phyloP scores from a whole-genome alignment of 2,329 filamentous ascomycete genomes.

The Chaetomiaceae sp. region DNA sequence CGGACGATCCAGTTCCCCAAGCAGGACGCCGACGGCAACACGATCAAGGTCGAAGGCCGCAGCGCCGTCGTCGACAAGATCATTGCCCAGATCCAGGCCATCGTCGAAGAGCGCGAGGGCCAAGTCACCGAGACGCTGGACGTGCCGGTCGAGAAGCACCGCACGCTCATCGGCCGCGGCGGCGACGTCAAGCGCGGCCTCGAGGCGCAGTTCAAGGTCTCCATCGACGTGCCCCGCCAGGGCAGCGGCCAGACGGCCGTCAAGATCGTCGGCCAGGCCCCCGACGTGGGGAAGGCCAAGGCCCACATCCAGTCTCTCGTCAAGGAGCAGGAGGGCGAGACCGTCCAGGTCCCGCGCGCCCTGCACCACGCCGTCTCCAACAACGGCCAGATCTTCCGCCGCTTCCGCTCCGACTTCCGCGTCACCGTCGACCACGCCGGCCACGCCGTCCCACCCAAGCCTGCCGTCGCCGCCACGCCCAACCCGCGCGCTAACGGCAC shows the following conservation, averaged over 20 bases:
- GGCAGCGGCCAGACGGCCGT: conserved; percentile 77
- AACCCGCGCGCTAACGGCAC: conserved; percentile 50
- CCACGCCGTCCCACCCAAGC: conserved; percentile 66
- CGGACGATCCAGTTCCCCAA: conserved; percentile 94
- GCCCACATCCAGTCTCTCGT: conserved; percentile 71
- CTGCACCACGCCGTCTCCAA: conserved; percentile 82
- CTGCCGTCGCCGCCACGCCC: conserved; percentile 38
- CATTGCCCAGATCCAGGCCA: conserved; percentile 69
- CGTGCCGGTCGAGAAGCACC: conserved; percentile 83
- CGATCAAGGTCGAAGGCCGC: conserved; percentile 83
- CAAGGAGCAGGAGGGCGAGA: conserved; percentile 84
- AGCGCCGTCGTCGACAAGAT: conserved; percentile 84
- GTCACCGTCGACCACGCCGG: conserved; percentile 91
- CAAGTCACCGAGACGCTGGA: conserved; percentile 75
- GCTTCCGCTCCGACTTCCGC: conserved; percentile 74
- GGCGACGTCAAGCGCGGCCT: conserved; percentile 81
- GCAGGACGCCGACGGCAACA: conserved; percentile 72
- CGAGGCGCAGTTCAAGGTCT: conserved; percentile 79
- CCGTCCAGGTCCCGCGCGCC: conserved; percentile 72
- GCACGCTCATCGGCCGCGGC: conserved; percentile 82
- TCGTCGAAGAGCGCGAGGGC: conserved; percentile 77
- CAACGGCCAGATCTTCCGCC: conserved; percentile 89
- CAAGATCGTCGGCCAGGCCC: conserved; percentile 74
- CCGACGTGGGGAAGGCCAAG: conserved; percentile 78
- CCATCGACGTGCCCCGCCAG: conserved; percentile 86